phyloP scores from a whole-genome alignment of 305 asterid genomes.

The Solanum hybrid region DNA sequence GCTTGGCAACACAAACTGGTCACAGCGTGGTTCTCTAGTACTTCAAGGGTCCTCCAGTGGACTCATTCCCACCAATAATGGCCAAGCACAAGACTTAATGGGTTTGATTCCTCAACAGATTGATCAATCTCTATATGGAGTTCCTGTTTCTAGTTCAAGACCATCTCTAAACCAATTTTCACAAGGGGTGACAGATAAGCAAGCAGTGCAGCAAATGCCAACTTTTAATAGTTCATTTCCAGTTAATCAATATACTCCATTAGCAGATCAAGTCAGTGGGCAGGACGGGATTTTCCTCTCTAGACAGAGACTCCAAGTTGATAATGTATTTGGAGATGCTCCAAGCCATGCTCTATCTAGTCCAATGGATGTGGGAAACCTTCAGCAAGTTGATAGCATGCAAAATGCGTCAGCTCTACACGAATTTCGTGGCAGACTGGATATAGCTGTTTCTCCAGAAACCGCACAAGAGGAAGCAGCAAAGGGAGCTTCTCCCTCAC shows the following conservation, averaged over 20 bases:
- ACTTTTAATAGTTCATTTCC: constrained; percentile 40
- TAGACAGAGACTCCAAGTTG: constrained; percentile 47
- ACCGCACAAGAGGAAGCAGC: constrained; percentile 32
- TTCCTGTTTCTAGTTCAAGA: constrained; percentile 73
- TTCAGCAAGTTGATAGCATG: constrained; percentile 41
- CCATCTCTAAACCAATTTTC: constrained; percentile 47
- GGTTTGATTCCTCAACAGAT: constrained; percentile 53
- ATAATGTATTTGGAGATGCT: constrained; percentile 33
- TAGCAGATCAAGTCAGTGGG: constrained; percentile 35
- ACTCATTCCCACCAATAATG: constrained; percentile 34
- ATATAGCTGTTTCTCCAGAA: constrained; percentile 29
- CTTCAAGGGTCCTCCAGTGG: constrained; percentile 54
- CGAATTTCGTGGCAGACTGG: constrained; percentile 34
- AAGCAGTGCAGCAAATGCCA: constrained; percentile 39
- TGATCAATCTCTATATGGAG: constrained; percentile 79
- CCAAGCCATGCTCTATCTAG: constrained; percentile 28
- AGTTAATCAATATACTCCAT: constrained; percentile 33
- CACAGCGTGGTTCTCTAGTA: constrained; percentile 45
- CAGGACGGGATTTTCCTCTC: constrained; percentile 38
- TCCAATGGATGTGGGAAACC: constrained; percentile 29
- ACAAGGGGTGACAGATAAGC: constrained; percentile 37
- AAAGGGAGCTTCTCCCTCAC: constrained; percentile 29
- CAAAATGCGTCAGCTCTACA: constrained; percentile 34
- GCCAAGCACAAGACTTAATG: constrained; percentile 38
- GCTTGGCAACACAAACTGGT: constrained; percentile 51